Conservation (phyloP, 2,329 filamentous ascomycete species). For the Blastomyces parvus region DNA sequence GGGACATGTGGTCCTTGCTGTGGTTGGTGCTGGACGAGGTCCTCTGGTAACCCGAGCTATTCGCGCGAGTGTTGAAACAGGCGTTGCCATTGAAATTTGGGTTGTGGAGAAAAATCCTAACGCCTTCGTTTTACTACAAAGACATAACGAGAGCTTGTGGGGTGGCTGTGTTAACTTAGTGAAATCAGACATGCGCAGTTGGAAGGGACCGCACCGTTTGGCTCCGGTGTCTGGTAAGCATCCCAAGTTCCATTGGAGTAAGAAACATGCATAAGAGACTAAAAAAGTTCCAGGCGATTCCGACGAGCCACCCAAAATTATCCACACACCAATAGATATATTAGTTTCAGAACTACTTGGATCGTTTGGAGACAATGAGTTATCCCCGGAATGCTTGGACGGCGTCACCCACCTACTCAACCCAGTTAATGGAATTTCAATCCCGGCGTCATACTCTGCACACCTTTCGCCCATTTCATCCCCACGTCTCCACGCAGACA, state of each 20-base stretch:
- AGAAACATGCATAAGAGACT: conserved; percentile 28
- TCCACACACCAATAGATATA: conserved; percentile 58
- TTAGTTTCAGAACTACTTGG: conserved; percentile 84
- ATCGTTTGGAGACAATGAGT: conserved; percentile 93
- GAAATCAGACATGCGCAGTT: conserved; percentile 94
- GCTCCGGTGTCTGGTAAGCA: conserved; percentile 1
- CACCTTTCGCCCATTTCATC: conserved; percentile 87
- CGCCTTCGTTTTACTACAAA: conserved; percentile 82
- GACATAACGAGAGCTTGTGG: conserved; percentile 80
- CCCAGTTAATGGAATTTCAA: conserved; percentile 75
- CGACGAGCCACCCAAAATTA: conserved; percentile 16
- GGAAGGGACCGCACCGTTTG: conserved; percentile 61
- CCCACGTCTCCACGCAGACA: conserved; percentile 74
- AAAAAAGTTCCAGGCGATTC: conserved; percentile 30
- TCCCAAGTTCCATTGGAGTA: conserved; percentile 10
- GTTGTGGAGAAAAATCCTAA: conserved; percentile 98
- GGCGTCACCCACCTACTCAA: conserved; percentile 87
- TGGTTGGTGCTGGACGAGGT: conserved; percentile 86
- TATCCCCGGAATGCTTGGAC: conserved; percentile 92
- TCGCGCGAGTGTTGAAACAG: conserved; percentile 64
- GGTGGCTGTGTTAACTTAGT: conserved; percentile 70
- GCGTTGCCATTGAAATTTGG: conserved; percentile 74
- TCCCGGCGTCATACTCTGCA: conserved; percentile 86
- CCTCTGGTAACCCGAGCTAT: conserved; percentile 83
- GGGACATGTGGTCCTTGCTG: conserved; percentile 71